Evolutionary conservation across 2,329 filamentous ascomycete species (phyloP).

Genomic region (Alternaria hordeiaustralica): DNA sequence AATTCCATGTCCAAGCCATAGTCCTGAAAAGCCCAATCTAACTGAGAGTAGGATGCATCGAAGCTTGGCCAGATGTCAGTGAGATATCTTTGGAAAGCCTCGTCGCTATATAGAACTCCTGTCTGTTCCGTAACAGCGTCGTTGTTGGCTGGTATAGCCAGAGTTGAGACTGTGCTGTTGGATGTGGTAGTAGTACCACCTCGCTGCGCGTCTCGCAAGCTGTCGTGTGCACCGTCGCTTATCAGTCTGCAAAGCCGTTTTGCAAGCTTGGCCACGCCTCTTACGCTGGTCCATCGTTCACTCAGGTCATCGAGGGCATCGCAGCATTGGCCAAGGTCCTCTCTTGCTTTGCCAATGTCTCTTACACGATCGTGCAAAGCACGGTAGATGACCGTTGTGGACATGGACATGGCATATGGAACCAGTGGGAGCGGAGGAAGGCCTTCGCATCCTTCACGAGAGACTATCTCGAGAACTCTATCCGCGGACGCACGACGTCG

Average conservation of each 20-base stretch:
- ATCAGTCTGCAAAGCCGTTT: slow-evolving; percentile 2
- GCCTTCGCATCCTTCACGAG: not conserved
- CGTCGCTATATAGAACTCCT: not conserved
- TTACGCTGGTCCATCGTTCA: slow-evolving; percentile 1
- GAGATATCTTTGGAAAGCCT: slow-evolving; percentile 1
- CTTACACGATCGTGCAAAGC: slow-evolving; percentile 2
- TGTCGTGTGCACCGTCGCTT: not conserved
- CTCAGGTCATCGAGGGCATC: not conserved
- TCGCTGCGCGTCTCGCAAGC: not conserved
- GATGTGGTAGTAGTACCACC: not conserved
- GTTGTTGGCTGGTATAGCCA: not conserved
- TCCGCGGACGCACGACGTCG: not conserved
- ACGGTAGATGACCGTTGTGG: slow-evolving; percentile 5
- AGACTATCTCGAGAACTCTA: not conserved
- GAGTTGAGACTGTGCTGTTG: not conserved
- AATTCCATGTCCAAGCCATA: slow-evolving; percentile 1
- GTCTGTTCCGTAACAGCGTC: not conserved
- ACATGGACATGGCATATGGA: slow-evolving; percentile 7
- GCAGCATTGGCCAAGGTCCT: not conserved
- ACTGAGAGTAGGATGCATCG: slow-evolving; percentile 2
- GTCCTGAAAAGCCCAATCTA: slow-evolving; percentile 7
- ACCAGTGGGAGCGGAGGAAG: slow-evolving; percentile 2
- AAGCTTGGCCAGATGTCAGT: slow-evolving; percentile 5
- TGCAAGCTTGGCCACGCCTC: slow-evolving; percentile 1
- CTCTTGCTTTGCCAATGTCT: not conserved